Evolutionary conservation across 139 green algal species (phyloP), one percentile per base, ranked within the genome.

Genomic region (Auxenochlorella pyrenoidosa): DNA sequence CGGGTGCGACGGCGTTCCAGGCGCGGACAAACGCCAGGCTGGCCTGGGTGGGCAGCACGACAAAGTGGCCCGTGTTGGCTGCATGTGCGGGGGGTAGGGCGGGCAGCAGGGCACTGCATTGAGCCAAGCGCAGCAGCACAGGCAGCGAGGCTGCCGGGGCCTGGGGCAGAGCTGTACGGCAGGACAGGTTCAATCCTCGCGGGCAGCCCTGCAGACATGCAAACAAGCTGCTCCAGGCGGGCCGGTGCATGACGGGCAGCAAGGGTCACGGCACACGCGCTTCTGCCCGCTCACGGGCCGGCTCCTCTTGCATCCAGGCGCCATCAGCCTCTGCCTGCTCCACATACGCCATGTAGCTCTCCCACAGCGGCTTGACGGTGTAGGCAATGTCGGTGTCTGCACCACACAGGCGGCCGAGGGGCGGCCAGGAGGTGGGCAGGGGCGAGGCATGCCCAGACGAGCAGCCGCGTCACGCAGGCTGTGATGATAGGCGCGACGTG

Each of bases 11-110:
- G 6, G 54, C 51, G 36, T 24, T 54, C 78, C 78, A 84, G 1
- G 78, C 78, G 15, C 71, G 12, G 34, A 34, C 54, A 63, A 84
- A 84, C 10, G 44, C 28, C 36, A 73, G 34, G 34, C 30, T 36
- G 16, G 78, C 26, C 10, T 40, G 1, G 19, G 78, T 84, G 21
- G 54, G 58, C 54, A 84, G 78, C 78, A 73, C 32, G 6, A 72
- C 54, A 54, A 84, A 84, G 78, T 84, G 78, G 3, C 78, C 78
- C 2, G 78, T 47, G 54, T 84, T 84, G 32, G 65, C 78, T 84
- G 78, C 76, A 30, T 28, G 13, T 5, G 22, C 22, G 63, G 63
- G 32, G 28, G 41, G n/a, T 32, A 43, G 32, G 66, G 32, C 15
- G 5, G 32, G 32, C 12, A 24, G 30, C 30, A 75, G 66, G 66